Evolutionary conservation across 225 moss, liverwort and hornwort species (phyloP), one percentile per base, ranked within the genome.

Genomic region (Sphagnum tenellum): DNA sequence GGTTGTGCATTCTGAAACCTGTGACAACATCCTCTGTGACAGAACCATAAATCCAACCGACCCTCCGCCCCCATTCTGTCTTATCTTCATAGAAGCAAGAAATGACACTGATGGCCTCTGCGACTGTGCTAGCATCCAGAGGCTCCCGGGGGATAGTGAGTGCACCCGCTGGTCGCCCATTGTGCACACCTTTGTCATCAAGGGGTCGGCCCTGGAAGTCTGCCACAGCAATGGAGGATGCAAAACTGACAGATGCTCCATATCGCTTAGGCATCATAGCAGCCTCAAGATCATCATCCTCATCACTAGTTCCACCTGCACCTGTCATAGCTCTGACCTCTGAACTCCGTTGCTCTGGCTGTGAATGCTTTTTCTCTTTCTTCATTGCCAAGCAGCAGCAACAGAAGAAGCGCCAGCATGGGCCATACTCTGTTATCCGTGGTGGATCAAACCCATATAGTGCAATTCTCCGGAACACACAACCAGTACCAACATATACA

Each of bases 1-100:
- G 94, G 69, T 94, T 94, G 73, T 94, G 94, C 94, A 94, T 94
- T n/a, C 94, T 85, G 57, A 94, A 94, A 50, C 94, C 94, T 60
- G 94, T 94, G 10, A 94, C 94, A 50, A 94, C 94, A 72, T 94
- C 94, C 78, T 94, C 94, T 61, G 94, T 94, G 69, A 94, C 94
- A 12, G 94, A 94, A 45, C 94, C 94, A 44, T 94, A 94, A 84
- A 94, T 94, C 94, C 94, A 94, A 46, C 94, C 94, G 56, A 91
- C 94, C 58, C 94, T 79, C 3, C 69, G 73, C 10, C 94, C 94
- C 94, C 94, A 94, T 66, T 94, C 94, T 5, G 94, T 91, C 72
- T 91, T 94, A 60, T 94, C 89, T 71, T 94, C 94, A 68, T 91
- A 94, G 63, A 91, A 94, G 63, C 94, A 94, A 2, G 94, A 94